Base-by-base conservation (phyloP, 495 filamentous ascomycete species). In the Penicillium bialowiezense region DNA sequence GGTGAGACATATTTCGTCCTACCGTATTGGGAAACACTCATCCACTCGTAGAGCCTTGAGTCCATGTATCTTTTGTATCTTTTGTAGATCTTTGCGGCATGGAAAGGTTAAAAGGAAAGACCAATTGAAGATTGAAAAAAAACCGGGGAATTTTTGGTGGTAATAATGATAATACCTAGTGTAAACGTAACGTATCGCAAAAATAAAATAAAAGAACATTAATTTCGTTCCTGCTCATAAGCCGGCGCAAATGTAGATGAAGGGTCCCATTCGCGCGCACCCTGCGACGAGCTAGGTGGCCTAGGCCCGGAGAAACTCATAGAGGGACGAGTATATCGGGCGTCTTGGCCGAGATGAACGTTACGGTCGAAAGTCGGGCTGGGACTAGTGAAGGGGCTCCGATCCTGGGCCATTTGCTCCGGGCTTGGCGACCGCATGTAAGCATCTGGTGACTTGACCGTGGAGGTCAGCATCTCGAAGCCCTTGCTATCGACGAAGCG, bases 381-480 rank as follows among this genome's bases (percentile, higher is more conserved):
- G 37, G 56, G 56, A 17, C 52, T 62, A 17, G 41, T 15, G 19
- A 53, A 12, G 3, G 53, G 48, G 14, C 50, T 64, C 12, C 41
- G 54, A 10, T 50, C 60, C 26, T 28, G 29, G 37, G 49, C 59
- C 43, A 58, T 59, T 33, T 46, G 58, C 32, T 54, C 49, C 14
- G 72, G 66, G 38, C 53, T 69, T 18, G 71, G 76, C 19, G 75
- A 72, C 41, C 77, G 58, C 32, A 74, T 61, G 4, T 64, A 63
- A 0, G 74, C 60, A 40, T 76, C 72, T 2, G 79, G 73, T 7
- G 62, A 64, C 59, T 77, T 81, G 42, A 44, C 28, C 48, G 44
- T 20, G 50, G 50, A 36, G 54, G 76, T 75, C 55, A 91, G 82
- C 84, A 95, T 91, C 71, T 96, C 89, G 77, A 90, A 95, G 55